Percentiles rank a stretch among this genome's conserved stretches.
Conservation (phyloP, 2,329 filamentous ascomycete species). For the Calonectria montana region DNA sequence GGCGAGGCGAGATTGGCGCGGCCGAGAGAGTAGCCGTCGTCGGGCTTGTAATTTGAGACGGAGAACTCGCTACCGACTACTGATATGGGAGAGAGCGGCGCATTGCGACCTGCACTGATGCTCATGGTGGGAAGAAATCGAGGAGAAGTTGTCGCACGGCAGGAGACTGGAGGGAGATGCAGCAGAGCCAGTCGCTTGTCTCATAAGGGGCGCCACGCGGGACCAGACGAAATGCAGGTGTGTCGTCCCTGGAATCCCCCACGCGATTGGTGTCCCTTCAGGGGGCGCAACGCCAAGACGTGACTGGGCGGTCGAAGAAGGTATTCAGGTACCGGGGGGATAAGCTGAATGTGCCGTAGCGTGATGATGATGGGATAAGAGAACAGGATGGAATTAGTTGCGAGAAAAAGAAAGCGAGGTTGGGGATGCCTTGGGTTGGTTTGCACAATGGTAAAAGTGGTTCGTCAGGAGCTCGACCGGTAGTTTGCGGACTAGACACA, state of each 20-base stretch:
- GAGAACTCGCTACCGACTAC: conserved; percentile 88
- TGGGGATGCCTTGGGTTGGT: not conserved
- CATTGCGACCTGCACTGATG: conserved; percentile 70
- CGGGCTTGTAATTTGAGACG: conserved; percentile 72
- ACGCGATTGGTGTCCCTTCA: conserved; percentile 41
- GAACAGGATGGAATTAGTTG: not conserved
- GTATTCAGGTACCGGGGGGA: conserved; percentile 23
- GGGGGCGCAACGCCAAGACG: conserved; percentile 41
- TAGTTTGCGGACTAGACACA: conserved; percentile 17
- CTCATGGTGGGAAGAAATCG: conserved; percentile 62
- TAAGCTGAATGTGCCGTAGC: not conserved
- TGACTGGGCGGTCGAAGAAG: conserved; percentile 35
- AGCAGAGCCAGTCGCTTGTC: conserved; percentile 41
- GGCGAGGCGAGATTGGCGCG: conserved; percentile 74
- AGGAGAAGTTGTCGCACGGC: conserved; percentile 37
- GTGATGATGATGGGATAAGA: not conserved
- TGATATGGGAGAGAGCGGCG: conserved; percentile 84
- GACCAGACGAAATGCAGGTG: conserved; percentile 41
- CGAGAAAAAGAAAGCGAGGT: not conserved
- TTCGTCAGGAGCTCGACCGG: conserved; percentile 16
- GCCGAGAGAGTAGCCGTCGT: conserved; percentile 64
- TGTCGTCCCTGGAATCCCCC: conserved; percentile 43
- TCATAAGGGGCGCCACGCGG: conserved; percentile 42
- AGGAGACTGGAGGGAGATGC: conserved; percentile 39
- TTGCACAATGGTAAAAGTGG: not conserved